phyloP scores from a whole-genome alignment of 257 asterid species.

The Schizonepeta tenuifolia region DNA sequence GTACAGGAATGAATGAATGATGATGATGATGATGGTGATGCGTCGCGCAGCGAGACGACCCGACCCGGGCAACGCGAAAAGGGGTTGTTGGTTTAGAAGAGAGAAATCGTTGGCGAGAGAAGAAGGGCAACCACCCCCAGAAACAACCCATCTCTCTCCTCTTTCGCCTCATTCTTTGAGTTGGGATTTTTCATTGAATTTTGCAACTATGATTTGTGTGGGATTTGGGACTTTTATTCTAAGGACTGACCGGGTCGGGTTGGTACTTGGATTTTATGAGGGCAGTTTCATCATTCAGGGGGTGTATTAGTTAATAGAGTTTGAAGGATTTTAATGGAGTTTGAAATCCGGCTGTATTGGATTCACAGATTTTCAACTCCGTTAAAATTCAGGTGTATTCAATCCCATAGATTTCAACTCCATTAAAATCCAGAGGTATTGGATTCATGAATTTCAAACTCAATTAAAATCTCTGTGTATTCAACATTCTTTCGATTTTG shows the following conservation, averaged over 20 bases:
- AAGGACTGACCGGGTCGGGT: not conserved
- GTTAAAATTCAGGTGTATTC: too few relatives aligned
- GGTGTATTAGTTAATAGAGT: too few relatives aligned
- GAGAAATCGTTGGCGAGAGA: constrained; percentile 36
- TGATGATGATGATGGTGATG: not conserved
- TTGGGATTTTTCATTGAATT: constrained; percentile 12
- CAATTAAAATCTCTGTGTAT: too few relatives aligned
- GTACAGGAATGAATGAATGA: too few relatives aligned
- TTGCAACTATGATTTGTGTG: not conserved
- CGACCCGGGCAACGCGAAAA: constrained; percentile 23
- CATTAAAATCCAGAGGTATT: too few relatives aligned
- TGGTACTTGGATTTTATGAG: not conserved
- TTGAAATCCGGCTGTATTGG: too few relatives aligned
- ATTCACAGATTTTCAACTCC: too few relatives aligned
- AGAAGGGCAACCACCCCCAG: constrained; percentile 48
- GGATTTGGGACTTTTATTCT: not conserved
- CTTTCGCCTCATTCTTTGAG: constrained; percentile 26
- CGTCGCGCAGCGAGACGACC: not conserved
- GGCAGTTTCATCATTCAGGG: not conserved
- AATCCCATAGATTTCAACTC: too few relatives aligned
- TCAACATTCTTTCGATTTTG: too few relatives aligned
- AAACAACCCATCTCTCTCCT: constrained; percentile 35
- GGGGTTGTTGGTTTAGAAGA: constrained; percentile 27
- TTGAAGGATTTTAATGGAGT: too few relatives aligned
- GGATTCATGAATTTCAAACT: too few relatives aligned